phyloP scores from a whole-genome alignment of 228 moss, liverwort and hornwort genomes.

The Sphagnum fallax region DNA sequence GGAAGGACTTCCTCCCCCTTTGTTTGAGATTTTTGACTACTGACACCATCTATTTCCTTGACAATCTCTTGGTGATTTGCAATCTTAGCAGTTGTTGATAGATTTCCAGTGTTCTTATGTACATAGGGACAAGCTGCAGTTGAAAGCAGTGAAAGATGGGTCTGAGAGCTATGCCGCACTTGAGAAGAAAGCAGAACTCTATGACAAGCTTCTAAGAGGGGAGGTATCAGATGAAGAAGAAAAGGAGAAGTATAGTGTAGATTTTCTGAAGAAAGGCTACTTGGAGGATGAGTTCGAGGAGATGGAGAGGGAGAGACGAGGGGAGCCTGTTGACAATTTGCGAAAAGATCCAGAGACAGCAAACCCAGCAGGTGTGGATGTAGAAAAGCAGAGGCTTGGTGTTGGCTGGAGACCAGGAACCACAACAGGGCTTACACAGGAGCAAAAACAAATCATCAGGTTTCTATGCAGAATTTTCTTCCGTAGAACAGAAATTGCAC shows the following conservation, averaged over 20 bases:
- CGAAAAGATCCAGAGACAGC: slow-evolving; percentile 12
- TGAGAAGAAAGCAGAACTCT: slow-evolving; percentile 92
- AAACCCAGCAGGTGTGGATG: slow-evolving; percentile 10
- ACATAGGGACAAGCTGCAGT: slow-evolving; percentile 67
- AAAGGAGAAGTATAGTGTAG: slow-evolving; percentile 78
- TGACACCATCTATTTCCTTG: background rate
- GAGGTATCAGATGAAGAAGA: slow-evolving; percentile 75
- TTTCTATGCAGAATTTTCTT: background rate
- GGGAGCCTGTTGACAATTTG: slow-evolving; percentile 14
- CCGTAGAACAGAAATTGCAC: too few species aligned
- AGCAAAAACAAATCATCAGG: slow-evolving; percentile 82
- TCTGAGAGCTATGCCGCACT: slow-evolving; percentile 75
- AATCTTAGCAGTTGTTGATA: too few species aligned
- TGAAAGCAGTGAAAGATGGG: slow-evolving; percentile 65
- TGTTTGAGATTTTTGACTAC: background rate
- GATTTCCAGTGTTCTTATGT: too few species aligned
- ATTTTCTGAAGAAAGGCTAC: slow-evolving; percentile 75
- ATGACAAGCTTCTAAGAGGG: slow-evolving; percentile 77
- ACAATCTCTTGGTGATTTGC: too few species aligned
- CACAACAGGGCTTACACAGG: slow-evolving; percentile 53
- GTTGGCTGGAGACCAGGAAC: slow-evolving; percentile 51
- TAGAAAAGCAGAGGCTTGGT: slow-evolving; percentile 25
- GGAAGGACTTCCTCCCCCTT: background rate
- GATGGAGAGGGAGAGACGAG: slow-evolving; percentile 61
- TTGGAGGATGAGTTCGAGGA: slow-evolving; percentile 67